A percentile compares a stretch with the other conserved stretches of the same genome.
Evolutionary conservation across 164 flowering plant genomes (phyloP).

Genomic region (Tetracentron sinense): DNA sequence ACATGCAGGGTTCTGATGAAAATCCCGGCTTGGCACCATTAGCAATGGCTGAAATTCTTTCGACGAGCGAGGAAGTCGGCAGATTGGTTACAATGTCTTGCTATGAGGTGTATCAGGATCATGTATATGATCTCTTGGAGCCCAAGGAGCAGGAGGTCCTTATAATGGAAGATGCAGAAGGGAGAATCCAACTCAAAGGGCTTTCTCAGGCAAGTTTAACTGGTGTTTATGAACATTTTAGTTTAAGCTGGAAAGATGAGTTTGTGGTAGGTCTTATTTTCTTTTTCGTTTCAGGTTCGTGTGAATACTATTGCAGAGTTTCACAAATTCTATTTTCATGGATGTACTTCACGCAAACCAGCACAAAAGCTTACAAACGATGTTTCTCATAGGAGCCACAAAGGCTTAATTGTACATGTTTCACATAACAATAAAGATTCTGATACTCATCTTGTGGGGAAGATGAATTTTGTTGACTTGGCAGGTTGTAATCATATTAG

Average conservation of each 20-base stretch:
- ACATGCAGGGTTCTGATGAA: conserved; percentile 46
- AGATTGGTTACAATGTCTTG: conserved; percentile 42
- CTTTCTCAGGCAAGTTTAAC: conserved; percentile 52
- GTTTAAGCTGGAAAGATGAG: no score
- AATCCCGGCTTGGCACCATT: conserved; percentile 56
- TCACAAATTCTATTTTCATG: conserved; percentile 30
- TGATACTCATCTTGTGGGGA: conserved; percentile 27
- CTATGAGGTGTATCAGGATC: conserved; percentile 54
- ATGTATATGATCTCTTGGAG: conserved; percentile 50
- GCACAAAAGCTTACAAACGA: conserved; percentile 33
- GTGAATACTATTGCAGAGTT: conserved; percentile 56
- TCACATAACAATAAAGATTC: conserved; percentile 21
- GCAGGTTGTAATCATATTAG: conserved; percentile 43
- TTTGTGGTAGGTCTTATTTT: not conserved
- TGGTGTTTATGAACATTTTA: not conserved
- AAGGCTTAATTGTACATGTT: conserved; percentile 52
- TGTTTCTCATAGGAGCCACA: conserved; percentile 41
- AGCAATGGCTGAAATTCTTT: conserved; percentile 53
- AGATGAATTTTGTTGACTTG: conserved; percentile 72
- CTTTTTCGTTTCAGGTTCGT: conserved; percentile 33
- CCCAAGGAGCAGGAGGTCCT: conserved; percentile 36
- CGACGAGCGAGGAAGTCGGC: conserved; percentile 28
- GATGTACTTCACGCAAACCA: conserved; percentile 21
- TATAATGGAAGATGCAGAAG: conserved; percentile 43
- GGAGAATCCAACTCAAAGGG: conserved; percentile 62